Evolutionary conservation across 2,329 filamentous ascomycete species (phyloP).

Genomic region (Botrytis squamosa): DNA sequence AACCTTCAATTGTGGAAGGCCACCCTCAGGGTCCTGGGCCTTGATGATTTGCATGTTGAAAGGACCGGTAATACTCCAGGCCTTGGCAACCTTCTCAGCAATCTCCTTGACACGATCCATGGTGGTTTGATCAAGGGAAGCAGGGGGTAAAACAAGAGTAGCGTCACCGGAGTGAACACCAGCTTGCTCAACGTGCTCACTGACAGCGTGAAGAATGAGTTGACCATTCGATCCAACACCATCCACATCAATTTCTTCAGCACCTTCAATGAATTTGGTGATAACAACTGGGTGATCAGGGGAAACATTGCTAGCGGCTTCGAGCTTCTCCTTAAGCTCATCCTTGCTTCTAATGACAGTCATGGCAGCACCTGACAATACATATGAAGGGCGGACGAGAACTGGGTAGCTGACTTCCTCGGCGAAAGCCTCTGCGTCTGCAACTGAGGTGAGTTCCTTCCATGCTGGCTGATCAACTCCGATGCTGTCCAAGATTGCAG

Average conservation of each 20-base stretch:
- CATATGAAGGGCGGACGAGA: conserved; percentile 90
- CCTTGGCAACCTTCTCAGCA: conserved; percentile 91
- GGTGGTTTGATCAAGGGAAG: conserved; percentile 70
- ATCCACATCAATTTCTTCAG: conserved; percentile 94
- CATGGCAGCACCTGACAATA: conserved; percentile 97
- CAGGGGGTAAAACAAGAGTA: conserved; percentile 87
- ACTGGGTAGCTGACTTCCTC: conserved; percentile 87
- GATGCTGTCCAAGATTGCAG: conserved; percentile 93
- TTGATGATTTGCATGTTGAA: conserved; percentile 99
- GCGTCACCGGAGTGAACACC: conserved; percentile 98
- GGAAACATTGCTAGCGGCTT: conserved; percentile 84
- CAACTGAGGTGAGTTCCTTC: conserved; percentile 91
- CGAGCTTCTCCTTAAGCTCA: conserved; percentile 92
- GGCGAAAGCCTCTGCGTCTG: conserved; percentile 85
- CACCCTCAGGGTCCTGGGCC: conserved; percentile 72
- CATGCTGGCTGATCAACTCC: conserved; percentile 95
- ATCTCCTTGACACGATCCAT: conserved; percentile 93
- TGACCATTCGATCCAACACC: conserved; percentile 85
- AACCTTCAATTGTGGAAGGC: conserved; percentile 79
- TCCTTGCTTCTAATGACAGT: conserved; percentile 86
- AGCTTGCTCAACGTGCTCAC: conserved; percentile 94
- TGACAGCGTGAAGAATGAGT: conserved; percentile 86
- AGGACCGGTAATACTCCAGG: conserved; percentile 94
- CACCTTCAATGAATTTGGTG: conserved; percentile 96
- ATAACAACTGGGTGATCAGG: conserved; percentile 98